Conservation (phyloP, 2,329 filamentous ascomycete genomes). For the Fusarium pilosicola region DNA sequence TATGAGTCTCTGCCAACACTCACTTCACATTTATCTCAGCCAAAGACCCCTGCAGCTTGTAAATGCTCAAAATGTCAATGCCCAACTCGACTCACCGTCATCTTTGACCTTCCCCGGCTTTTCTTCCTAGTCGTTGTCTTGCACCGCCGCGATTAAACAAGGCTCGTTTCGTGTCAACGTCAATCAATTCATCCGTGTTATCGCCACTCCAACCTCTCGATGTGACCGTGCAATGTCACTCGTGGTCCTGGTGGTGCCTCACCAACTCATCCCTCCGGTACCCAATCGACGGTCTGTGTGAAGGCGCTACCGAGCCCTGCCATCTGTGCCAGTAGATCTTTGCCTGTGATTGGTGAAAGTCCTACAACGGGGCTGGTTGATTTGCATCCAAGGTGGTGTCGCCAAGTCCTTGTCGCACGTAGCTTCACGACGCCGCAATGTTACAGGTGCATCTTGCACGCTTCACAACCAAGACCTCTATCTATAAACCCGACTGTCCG, state of each 20-base stretch:
- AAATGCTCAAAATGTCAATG: constrained; percentile 15
- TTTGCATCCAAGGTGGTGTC: constrained; percentile 26
- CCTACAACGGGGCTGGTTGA: not conserved
- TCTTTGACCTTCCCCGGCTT: constrained; percentile 8
- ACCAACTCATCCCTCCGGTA: constrained; percentile 25
- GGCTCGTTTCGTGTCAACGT: not conserved
- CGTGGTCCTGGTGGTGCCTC: constrained; percentile 7
- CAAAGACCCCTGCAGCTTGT: constrained; percentile 2
- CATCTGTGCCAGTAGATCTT: constrained; percentile 8
- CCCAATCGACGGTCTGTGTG: constrained; percentile 32
- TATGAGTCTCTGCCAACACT: not conserved
- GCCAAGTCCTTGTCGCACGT: constrained; percentile 30
- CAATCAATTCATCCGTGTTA: constrained; percentile 9
- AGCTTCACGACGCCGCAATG: constrained; percentile 31
- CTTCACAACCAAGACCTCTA: not conserved
- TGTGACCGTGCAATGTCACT: constrained; percentile 20
- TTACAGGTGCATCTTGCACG: constrained; percentile 15
- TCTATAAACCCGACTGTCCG: not conserved
- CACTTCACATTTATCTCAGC: not conserved
- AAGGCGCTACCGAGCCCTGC: constrained; percentile 29
- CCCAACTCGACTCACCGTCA: constrained; percentile 30
- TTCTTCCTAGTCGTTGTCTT: constrained; percentile 14
- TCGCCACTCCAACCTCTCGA: constrained; percentile 30
- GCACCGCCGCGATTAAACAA: constrained; percentile 14
- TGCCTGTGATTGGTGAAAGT: constrained; percentile 20